These are phyloP conservation scores for Alisma plantagoaquatica DNA, from an alignment of 106 monocot species.

Conservation along the genomic window DNA sequence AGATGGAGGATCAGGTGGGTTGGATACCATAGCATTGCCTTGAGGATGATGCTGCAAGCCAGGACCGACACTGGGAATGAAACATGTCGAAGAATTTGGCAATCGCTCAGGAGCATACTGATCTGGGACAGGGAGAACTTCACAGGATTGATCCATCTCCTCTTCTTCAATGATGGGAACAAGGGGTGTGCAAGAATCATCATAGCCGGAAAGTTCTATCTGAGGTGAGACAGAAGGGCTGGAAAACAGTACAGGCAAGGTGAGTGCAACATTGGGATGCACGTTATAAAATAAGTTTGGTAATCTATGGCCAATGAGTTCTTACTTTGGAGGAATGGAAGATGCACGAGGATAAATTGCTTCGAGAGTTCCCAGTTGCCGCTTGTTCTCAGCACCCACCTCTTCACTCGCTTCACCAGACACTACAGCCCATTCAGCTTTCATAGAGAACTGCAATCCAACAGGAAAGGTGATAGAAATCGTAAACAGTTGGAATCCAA, in stretches of 20 bases:
- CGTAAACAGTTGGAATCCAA: background rate
- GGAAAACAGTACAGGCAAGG: constrained; percentile 5
- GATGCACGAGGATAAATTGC: constrained; percentile 72
- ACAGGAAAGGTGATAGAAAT: background rate
- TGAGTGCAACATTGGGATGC: background rate
- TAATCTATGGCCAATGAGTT: background rate
- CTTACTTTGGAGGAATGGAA: constrained; percentile 77
- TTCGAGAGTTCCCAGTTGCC: constrained; percentile 56
- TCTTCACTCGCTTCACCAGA: constrained; percentile 85
- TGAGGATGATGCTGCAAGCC: background rate
- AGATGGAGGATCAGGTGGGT: background rate
- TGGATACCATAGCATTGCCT: too few relatives aligned
- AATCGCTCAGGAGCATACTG: background rate
- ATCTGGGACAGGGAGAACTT: background rate
- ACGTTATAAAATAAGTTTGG: background rate
- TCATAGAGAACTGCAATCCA: constrained; percentile 17
- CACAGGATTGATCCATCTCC: background rate
- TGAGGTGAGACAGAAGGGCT: constrained; percentile 52
- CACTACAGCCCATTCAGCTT: constrained; percentile 69
- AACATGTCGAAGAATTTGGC: background rate
- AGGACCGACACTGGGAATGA: background rate
- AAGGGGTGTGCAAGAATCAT: constrained; percentile 37
- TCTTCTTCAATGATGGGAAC: constrained; percentile 89
- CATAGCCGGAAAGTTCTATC: constrained; percentile 14
- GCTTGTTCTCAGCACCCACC: constrained; percentile 34